phyloP scores from a whole-genome alignment of 768 basidiomycete genomes.

The Rubroboletus satanas region DNA sequence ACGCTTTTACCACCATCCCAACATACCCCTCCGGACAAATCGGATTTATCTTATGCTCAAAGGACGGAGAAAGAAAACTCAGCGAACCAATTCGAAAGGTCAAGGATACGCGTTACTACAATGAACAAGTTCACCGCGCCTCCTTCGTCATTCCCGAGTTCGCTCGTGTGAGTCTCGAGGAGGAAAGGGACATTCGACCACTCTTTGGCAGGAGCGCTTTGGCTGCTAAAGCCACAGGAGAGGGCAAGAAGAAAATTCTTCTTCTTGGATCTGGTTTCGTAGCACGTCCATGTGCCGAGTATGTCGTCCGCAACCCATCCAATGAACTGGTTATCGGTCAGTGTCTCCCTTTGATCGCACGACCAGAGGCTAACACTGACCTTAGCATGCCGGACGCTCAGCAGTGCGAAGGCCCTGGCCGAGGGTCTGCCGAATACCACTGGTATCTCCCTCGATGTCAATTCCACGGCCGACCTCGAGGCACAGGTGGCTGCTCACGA shows the following conservation, averaged over 20 bases:
- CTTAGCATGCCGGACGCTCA: constrained; percentile 83
- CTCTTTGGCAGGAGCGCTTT: constrained; percentile 65
- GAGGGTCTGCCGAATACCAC: constrained; percentile 65
- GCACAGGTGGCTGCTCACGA: constrained; percentile 80
- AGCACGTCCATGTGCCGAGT: constrained; percentile 94
- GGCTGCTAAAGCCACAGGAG: constrained; percentile 38
- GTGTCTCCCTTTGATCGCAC: constrained; percentile 18
- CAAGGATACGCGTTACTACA: constrained; percentile 78
- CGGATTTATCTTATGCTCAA: constrained; percentile 88
- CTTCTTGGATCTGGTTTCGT: constrained; percentile 95
- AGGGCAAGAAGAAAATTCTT: constrained; percentile 69
- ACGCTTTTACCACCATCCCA: constrained; percentile 94
- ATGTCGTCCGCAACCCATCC: constrained; percentile 73
- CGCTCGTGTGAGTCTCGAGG: constrained; percentile 67
- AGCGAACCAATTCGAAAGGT: constrained; percentile 71
- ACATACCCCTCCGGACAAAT: constrained; percentile 99
- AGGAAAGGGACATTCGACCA: constrained; percentile 67
- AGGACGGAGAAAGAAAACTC: constrained; percentile 66
- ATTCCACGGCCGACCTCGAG: constrained; percentile 66
- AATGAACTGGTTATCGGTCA: constrained; percentile 84
- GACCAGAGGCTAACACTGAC: background rate
- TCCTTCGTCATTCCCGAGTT: constrained; percentile 96
- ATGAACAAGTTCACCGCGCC: constrained; percentile 68
- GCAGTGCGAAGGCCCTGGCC: constrained; percentile 65
- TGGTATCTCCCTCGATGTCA: constrained; percentile 81